These are phyloP conservation scores for Chaetomium globosum DNA, from an alignment of 2,329 filamentous ascomycete genomes.

Conservation along the genomic window DNA sequence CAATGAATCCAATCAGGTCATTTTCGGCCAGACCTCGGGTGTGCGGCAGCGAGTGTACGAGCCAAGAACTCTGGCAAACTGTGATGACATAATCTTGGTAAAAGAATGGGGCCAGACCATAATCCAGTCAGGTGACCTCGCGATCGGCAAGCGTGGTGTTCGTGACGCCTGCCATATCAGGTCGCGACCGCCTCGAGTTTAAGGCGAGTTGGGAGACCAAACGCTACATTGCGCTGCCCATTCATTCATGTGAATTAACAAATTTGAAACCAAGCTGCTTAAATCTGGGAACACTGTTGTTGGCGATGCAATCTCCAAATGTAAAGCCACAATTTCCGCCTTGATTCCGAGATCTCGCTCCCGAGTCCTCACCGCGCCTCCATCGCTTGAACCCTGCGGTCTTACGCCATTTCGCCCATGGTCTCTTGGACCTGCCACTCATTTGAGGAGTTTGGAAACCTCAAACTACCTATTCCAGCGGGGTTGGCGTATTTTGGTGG, in stretches of 20 bases:
- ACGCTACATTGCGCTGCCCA: neutral
- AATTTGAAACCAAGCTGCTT: neutral
- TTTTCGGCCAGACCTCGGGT: slow-evolving; percentile 35
- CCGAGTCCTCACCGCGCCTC: neutral
- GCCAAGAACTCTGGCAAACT: slow-evolving; percentile 14
- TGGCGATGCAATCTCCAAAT: slow-evolving; percentile 4
- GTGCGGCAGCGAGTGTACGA: slow-evolving; percentile 17
- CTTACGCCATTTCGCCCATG: neutral
- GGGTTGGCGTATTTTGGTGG: neutral
- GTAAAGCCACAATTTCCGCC: slow-evolving; percentile 13
- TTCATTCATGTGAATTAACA: neutral
- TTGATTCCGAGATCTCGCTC: slow-evolving; percentile 2
- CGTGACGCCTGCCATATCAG: neutral
- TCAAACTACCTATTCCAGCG: neutral
- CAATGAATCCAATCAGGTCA: slow-evolving; percentile 35
- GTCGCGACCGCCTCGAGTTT: too few species aligned
- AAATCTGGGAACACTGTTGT: neutral
- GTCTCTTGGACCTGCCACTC: neutral
- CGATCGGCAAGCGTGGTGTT: slow-evolving; percentile 7
- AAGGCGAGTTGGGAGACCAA: neutral
- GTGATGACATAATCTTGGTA: slow-evolving; percentile 24
- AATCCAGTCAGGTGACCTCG: slow-evolving; percentile 28
- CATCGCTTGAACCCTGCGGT: neutral
- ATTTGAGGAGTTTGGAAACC: neutral
- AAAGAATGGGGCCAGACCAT: neutral